These are phyloP conservation scores for Curvularia eragrostidis DNA, from an alignment of 2,329 filamentous ascomycete genomes.

Conservation along the genomic window DNA sequence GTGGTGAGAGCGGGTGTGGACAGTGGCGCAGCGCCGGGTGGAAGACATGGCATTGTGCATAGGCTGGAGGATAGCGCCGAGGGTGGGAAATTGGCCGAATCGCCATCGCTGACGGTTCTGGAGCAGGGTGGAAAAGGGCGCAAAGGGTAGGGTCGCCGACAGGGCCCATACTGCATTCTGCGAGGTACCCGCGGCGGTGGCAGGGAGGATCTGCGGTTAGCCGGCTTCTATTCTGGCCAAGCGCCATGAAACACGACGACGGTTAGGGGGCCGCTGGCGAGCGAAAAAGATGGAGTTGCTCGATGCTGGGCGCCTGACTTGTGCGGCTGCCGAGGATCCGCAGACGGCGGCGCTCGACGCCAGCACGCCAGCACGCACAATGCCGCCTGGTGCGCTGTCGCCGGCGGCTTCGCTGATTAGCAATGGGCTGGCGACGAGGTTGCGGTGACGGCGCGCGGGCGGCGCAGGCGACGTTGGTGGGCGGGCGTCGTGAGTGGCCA, in stretches of 20 bases:
- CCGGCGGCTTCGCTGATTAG: background rate
- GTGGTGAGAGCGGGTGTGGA: constrained; percentile 1
- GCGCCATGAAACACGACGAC: constrained; percentile 45
- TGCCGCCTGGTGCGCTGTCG: background rate
- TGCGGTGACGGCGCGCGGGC: constrained; percentile 20
- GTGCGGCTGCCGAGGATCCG: background rate
- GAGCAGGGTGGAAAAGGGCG: constrained; percentile 8
- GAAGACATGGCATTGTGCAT: background rate
- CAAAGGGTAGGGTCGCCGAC: constrained; percentile 20
- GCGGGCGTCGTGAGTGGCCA: constrained; percentile 31
- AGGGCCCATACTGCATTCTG: constrained; percentile 14
- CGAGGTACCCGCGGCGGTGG: constrained; percentile 39
- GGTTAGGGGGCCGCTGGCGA: constrained; percentile 24
- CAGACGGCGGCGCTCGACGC: background rate
- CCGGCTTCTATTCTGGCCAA: constrained; percentile 39
- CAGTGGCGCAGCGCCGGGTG: constrained; percentile 5
- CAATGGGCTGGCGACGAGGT: background rate
- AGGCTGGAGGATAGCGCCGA: background rate
- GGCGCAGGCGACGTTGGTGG: constrained; percentile 21
- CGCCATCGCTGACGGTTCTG: constrained; percentile 4
- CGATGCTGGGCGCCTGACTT: background rate
- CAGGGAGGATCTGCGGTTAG: constrained; percentile 45
- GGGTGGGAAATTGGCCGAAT: constrained; percentile 3
- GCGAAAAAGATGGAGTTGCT: constrained; percentile 6
- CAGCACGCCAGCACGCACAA: constrained; percentile 1